Percentiles rank a stretch among this genome's conserved stretches.
Conservation (phyloP, 2,329 filamentous ascomycete genomes). For the Colletotrichum falcatum region DNA sequence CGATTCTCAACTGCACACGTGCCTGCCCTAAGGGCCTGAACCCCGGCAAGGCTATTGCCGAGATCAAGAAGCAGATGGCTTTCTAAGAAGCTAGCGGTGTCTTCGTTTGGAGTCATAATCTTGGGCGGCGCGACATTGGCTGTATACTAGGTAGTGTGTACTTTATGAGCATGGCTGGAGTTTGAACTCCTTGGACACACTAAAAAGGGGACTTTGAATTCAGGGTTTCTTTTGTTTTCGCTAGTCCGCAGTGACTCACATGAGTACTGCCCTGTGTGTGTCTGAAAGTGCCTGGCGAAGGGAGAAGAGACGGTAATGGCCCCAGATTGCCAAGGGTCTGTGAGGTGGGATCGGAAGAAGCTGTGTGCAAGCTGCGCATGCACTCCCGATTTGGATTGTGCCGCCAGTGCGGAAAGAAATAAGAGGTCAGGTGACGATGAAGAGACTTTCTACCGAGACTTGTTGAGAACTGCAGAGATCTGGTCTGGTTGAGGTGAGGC, state of each 20-base stretch:
- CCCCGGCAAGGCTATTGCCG: conserved; percentile 92
- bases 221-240: conserved; percentile 40
- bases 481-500: neutral
- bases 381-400: neutral
- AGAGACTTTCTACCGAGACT: neutral
- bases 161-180: conserved; percentile 33
- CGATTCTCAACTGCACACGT: conserved; percentile 97
- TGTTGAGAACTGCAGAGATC: neutral
- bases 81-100: conserved; percentile 50
- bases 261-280: conserved; percentile 16
- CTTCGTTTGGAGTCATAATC: conserved; percentile 38
- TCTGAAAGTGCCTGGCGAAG: conserved; percentile 6
- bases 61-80: conserved; percentile 98
- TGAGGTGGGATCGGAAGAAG: neutral
- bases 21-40: conserved; percentile 99
- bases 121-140: conserved; percentile 41
- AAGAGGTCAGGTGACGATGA: neutral
- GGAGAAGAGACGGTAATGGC: neutral
- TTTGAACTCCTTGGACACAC: conserved; percentile 40
- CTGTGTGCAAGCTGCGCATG: neutral
- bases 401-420: neutral
- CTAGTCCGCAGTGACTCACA: conserved; percentile 24
- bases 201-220: conserved; percentile 38
- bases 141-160: conserved; percentile 42
- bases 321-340: conserved; percentile 6